Base-by-base conservation (phyloP, 2,329 filamentous ascomycete genomes). In the Elsinoe fawcettii region DNA sequence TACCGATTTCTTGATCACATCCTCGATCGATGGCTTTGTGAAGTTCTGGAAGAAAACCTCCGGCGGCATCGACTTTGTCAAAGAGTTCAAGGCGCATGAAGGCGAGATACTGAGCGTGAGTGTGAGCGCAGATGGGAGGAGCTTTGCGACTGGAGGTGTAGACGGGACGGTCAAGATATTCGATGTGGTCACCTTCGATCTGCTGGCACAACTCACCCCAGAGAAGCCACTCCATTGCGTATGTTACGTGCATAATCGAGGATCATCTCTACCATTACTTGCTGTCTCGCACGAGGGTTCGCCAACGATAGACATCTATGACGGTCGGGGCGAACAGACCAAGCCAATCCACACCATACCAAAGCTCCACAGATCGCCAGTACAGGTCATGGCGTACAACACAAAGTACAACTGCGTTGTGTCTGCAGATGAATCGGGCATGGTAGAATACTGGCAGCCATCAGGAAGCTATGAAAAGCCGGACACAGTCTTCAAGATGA, bases 21-120 rank as follows among this genome's bases (percentile, higher is more conserved):
- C 88, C 60, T 97, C 93, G 0, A 75, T 88, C 43, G 93, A 99
- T 69, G 95, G 95, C n/a, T 87, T 92, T 0, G 92, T 97, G 64
- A 99, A 99, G 72, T 99, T 99, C 71, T 99, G 93, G 93, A 99
- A 99, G 76, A 99, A 99, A 75, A 82, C 88, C 62, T 85, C 83
- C 1, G 85, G 88, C 32, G 89, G 89, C 0, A 88, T 99, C 59
- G 95, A 99, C 74, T 99, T 99, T 67, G 92, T 97, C 55, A 99
- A 99, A 74, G 91, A 99, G 74, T 99, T 96, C 75, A 86, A 85
- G 67, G 91, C 93, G 6, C 95, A 99, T 73, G 79, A 81, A 58
- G 88, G 89, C 54, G 89, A 95, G 67, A 89, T 97, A 67, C 84
- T 79, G 60, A 87, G 86, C 25, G 88, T 93, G 44, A 93, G 85